Evolutionary conservation across 805 yeast species (phyloP).

Genomic region (Saccharomyces jurei): DNA sequence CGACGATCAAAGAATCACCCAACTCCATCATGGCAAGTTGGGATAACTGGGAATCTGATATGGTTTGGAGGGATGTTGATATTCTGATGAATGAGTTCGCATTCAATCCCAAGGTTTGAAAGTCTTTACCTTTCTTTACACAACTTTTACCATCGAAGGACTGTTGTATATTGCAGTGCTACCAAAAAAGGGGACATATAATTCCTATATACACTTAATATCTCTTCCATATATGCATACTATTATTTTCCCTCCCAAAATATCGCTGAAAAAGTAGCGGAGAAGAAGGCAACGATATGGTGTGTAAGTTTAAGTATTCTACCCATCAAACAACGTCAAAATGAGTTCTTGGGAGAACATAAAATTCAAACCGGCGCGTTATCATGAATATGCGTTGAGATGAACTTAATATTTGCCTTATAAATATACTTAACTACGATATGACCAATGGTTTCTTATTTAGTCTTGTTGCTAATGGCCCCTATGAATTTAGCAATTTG

Average conservation of each 20-base stretch:
- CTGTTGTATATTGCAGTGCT: background rate
- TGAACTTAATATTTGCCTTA: too few species aligned
- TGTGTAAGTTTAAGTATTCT: too few species aligned
- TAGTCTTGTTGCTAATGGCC: background rate
- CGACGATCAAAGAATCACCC: constrained; percentile 19
- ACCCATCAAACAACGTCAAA: too few species aligned
- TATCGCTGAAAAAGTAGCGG: too few species aligned
- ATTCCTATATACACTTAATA: background rate
- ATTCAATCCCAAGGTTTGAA: constrained; percentile 50
- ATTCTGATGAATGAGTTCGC: constrained; percentile 89
- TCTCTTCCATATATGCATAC: too few species aligned
- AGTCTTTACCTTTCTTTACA: background rate
- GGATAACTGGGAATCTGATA: constrained; percentile 38
- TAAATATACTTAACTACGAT: too few species aligned
- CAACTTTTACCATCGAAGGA: background rate
- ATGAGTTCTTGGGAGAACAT: too few species aligned
- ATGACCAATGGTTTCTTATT: background rate
- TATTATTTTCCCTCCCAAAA: too few species aligned
- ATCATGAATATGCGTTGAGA: too few species aligned
- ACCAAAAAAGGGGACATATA: background rate
- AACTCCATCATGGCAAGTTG: constrained; percentile 28
- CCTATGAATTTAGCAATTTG: too few species aligned
- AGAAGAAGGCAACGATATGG: too few species aligned
- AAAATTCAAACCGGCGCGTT: too few species aligned
- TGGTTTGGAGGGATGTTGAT: constrained; percentile 69